Base-by-base conservation (phyloP, 1,139 yeast genomes). In the Dujonia santamariae region DNA sequence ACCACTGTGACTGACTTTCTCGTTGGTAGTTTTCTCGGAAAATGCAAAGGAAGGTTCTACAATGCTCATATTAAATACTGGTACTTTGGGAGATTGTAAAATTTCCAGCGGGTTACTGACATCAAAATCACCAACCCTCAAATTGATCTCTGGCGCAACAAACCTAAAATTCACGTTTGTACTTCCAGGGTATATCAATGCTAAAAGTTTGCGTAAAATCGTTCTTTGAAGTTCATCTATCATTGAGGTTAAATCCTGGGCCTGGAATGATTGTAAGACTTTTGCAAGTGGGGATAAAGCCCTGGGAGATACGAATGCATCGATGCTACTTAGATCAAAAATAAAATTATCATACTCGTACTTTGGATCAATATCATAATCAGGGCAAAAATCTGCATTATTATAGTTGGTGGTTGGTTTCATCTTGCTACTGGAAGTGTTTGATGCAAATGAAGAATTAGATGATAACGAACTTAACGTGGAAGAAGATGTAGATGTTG, bases 171-270 rank as follows among this genome's bases (percentile, higher is more conserved):
- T 80, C 22, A 58, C 55, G 2, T 70, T 61, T 19, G 59, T 50
- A 3, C 72, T 62, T 1, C 59, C 47, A 2, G 68, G 61, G 7
- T 54, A 48, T 35, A 74, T 56, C 16, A 66, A 51, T 8, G 44
- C 45, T 21, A 64, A 59, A 13, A 83, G 51, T 13, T 61, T 52
- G 25, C 55, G 56, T 9, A 85, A 65, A 2, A 83, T 75, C n/a
- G 75, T 72, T 18, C 75, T 57, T 40, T 88, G 95, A 15, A 87
- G 58, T 14, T 56, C 52, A 51, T 90, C 96, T 53, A 88, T 62
- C 2, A 78, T 59, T 6, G 70, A 63, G 18, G 67, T 66, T 30
- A 79, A 48, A 4, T 67, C 59, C 33, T 54, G 61, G n/a, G 63
- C 59, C 8, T 63, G 50, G 28, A 61, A 50, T 3, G 64, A 62